phyloP scores from a whole-genome alignment of 345 rosid genomes.

The Clarkia xantiana region DNA sequence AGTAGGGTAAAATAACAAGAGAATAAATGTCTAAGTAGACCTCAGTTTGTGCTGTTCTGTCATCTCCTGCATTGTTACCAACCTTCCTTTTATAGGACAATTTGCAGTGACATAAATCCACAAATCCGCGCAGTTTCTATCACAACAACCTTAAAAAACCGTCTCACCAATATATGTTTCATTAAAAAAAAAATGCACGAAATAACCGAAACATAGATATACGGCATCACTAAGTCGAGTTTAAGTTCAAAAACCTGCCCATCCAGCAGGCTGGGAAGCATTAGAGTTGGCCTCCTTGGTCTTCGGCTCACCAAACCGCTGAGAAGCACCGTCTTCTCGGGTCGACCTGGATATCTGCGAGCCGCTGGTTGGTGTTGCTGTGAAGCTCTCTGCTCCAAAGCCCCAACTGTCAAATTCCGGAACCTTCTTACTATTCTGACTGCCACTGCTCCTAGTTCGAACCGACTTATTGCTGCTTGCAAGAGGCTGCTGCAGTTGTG shows the following conservation, averaged over 20 bases:
- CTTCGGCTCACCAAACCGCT: constrained; percentile 27
- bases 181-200: no score
- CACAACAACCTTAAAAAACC: no score
- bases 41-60: no score
- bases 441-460: constrained; percentile 40
- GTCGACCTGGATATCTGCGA: constrained; percentile 19
- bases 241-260: constrained; percentile 74
- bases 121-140: no score
- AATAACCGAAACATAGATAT: no score
- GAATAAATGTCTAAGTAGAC: no score
- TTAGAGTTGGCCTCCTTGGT: constrained; percentile 26
- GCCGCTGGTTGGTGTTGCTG: constrained; percentile 28
- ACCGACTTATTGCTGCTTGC: constrained; percentile 24
- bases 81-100: no score
- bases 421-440: constrained; percentile 31
- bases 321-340: constrained; percentile 38
- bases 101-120: no score
- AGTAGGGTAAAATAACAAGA: no score
- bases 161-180: no score
- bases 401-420: constrained; percentile 59
- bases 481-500: constrained; percentile 15
- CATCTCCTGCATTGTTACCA: no score
- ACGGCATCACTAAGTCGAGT: background rate
- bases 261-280: constrained; percentile 75
- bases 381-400: constrained; percentile 64